These are phyloP conservation scores for Xylaria palmicola DNA, from an alignment of 495 filamentous ascomycete genomes.

Conservation along the genomic window DNA sequence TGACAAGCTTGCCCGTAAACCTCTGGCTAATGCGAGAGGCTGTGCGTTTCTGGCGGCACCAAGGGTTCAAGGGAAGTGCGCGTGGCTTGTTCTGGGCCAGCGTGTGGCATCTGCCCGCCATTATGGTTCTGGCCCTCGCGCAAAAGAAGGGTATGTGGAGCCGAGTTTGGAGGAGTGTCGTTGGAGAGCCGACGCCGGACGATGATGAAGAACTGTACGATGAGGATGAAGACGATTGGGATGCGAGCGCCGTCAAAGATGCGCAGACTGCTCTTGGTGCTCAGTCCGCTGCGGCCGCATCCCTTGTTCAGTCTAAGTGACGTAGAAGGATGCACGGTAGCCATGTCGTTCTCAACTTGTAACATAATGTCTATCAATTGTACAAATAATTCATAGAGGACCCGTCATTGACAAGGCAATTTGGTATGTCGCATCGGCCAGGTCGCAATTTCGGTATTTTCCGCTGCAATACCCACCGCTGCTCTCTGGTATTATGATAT, in stretches of 20 bases:
- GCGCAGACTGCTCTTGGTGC: slow-evolving; percentile 9
- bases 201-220: slow-evolving; percentile 36
- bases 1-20: slow-evolving; percentile 79
- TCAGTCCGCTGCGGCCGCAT: slow-evolving; percentile 6
- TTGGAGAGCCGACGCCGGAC: slow-evolving; percentile 54
- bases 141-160: slow-evolving; percentile 96
- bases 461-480: too few relatives aligned
- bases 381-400: slow-evolving; percentile 8
- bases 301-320: slow-evolving; percentile 20
- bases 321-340: not conserved
- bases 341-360: slow-evolving; percentile 6
- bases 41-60: slow-evolving; percentile 73
- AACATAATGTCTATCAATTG: slow-evolving; percentile 15
- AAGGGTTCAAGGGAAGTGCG: slow-evolving; percentile 78
- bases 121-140: slow-evolving; percentile 86
- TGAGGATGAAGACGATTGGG: slow-evolving; percentile 42
- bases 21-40: slow-evolving; percentile 83
- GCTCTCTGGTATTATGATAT: too few relatives aligned
- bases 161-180: slow-evolving; percentile 69
- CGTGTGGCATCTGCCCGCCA: slow-evolving; percentile 91
- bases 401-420: not conserved
- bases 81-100: slow-evolving; percentile 93
- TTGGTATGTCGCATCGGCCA: not conserved
- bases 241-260: slow-evolving; percentile 39
- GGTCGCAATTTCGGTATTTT: too few relatives aligned